Evolutionary conservation across 2,329 filamentous ascomycete genomes (phyloP).

Genomic region (Arachnomyces sp.): DNA sequence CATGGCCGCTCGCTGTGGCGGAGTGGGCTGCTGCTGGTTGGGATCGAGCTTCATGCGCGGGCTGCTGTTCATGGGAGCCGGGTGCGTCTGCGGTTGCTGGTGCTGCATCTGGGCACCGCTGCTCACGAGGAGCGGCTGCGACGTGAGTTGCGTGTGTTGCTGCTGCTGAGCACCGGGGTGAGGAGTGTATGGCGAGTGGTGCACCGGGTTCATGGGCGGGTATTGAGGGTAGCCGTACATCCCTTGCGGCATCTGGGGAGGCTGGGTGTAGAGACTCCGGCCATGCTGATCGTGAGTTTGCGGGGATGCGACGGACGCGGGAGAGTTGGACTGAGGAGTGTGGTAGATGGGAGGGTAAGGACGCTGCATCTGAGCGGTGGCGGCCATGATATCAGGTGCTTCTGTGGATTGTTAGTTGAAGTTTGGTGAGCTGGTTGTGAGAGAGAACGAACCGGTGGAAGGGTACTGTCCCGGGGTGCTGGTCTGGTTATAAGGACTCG

Average conservation of each 20-base stretch:
- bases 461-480: slow-evolving; percentile 77
- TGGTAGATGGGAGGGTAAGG: slow-evolving; percentile 89
- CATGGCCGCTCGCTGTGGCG: slow-evolving; percentile 28
- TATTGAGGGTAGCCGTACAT: slow-evolving; percentile 70
- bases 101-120: slow-evolving; percentile 41
- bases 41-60: slow-evolving; percentile 44
- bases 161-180: slow-evolving; percentile 48
- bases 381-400: slow-evolving; percentile 62
- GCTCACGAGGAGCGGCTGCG: slow-evolving; percentile 50
- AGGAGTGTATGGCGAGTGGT: slow-evolving; percentile 50
- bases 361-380: slow-evolving; percentile 57
- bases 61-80: slow-evolving; percentile 58
- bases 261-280: slow-evolving; percentile 75
- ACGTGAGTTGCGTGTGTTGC: slow-evolving; percentile 50
- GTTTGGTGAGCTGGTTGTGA: slow-evolving; percentile 1
- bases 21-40: slow-evolving; percentile 29
- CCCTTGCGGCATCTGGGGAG: slow-evolving; percentile 70
- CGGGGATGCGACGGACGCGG: slow-evolving; percentile 83
- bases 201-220: slow-evolving; percentile 44
- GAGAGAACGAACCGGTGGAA: slow-evolving; percentile 63
- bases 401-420: slow-evolving; percentile 46
- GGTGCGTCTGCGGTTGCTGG: slow-evolving; percentile 46
- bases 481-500: slow-evolving; percentile 75
- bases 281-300: slow-evolving; percentile 81
- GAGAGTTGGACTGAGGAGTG: slow-evolving; percentile 90